A percentile compares a stretch with the other conserved stretches of the same genome.
phyloP scores from a whole-genome alignment of 75 land plant genomes.

The Selaginella tamariscina region DNA sequence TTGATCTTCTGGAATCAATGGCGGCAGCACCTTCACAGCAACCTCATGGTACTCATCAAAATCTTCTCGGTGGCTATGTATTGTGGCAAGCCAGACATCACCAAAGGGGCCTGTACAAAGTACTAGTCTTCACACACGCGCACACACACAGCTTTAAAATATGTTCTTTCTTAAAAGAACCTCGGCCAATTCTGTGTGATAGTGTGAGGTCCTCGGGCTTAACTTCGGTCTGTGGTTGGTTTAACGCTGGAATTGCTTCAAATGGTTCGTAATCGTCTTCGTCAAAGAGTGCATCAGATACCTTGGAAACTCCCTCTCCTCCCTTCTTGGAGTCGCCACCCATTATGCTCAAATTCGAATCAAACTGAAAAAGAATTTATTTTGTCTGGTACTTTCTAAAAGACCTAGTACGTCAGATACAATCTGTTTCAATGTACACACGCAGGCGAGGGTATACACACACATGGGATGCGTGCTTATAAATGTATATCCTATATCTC shows the following conservation, averaged over 20 bases:
- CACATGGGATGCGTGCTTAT: no score
- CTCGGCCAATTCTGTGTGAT: slow-evolving; percentile 82
- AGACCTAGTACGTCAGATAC: no score
- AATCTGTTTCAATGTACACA: no score
- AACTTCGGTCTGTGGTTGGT: slow-evolving; percentile 45
- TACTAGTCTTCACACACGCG: no score
- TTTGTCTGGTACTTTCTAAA: no score
- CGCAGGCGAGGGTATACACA: no score
- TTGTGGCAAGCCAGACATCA: slow-evolving; percentile 94
- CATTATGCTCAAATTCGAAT: no score
- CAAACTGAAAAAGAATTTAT: no score
- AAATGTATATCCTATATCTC: no score
- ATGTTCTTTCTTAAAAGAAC: no score
- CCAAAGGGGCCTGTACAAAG: no score
- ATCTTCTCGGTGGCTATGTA: slow-evolving; percentile 50
- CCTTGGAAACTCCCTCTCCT: neutral
- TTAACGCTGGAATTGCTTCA: slow-evolving; percentile 32
- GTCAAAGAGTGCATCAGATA: slow-evolving; percentile 37
- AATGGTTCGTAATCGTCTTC: slow-evolving; percentile 31
- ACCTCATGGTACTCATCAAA: slow-evolving; percentile 83
- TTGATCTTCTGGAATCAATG: slow-evolving; percentile 47
- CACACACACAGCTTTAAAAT: no score
- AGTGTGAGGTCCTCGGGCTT: slow-evolving; percentile 51
- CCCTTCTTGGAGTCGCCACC: neutral
- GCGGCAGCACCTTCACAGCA: slow-evolving; percentile 72